phyloP scores from a whole-genome alignment of 768 basidiomycete species.

The Mycena polygramma region DNA sequence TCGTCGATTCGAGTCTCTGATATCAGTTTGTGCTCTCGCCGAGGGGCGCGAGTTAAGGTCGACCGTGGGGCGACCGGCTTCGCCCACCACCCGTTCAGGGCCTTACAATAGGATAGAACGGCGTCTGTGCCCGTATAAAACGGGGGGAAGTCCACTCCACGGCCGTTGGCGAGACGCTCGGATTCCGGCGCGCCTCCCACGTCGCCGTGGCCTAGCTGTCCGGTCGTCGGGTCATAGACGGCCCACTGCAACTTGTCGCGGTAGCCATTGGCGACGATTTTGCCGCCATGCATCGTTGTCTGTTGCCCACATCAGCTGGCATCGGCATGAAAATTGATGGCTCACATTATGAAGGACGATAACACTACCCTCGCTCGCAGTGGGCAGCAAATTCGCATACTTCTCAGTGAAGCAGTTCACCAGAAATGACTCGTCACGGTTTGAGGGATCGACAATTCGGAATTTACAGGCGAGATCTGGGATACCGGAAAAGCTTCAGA shows the following conservation, averaged over 20 bases:
- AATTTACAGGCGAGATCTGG: conserved; percentile 64
- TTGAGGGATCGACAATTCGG: conserved; percentile 66
- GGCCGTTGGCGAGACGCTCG: conserved; percentile 49
- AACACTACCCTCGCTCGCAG: conserved; percentile 61
- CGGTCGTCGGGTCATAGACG: conserved; percentile 59
- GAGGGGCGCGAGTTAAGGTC: background rate
- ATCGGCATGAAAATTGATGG: background rate
- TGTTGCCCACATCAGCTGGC: conserved; percentile 3
- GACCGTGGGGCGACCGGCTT: background rate
- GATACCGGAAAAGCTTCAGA: background rate
- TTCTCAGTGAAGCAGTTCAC: conserved; percentile 68
- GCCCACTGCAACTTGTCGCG: conserved; percentile 66
- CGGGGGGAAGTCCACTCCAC: conserved; percentile 57
- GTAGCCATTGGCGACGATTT: conserved; percentile 53
- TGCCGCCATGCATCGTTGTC: conserved; percentile 43
- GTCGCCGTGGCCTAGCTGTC: conserved; percentile 54
- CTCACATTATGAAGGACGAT: conserved; percentile 56
- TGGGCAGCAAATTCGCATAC: conserved; percentile 64
- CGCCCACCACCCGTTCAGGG: conserved; percentile 66
- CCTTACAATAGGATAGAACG: conserved; percentile 58
- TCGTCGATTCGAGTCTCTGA: conserved; percentile 61
- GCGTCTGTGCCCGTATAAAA: conserved; percentile 55
- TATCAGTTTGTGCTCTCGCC: conserved; percentile 61
- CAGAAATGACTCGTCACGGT: conserved; percentile 48
- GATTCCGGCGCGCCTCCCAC: conserved; percentile 52